Percentiles rank a stretch among this genome's conserved stretches.
These are phyloP conservation scores for Xylariaceae sp. DNA, from an alignment of 2,329 filamentous ascomycete genomes.

Conservation along the genomic window DNA sequence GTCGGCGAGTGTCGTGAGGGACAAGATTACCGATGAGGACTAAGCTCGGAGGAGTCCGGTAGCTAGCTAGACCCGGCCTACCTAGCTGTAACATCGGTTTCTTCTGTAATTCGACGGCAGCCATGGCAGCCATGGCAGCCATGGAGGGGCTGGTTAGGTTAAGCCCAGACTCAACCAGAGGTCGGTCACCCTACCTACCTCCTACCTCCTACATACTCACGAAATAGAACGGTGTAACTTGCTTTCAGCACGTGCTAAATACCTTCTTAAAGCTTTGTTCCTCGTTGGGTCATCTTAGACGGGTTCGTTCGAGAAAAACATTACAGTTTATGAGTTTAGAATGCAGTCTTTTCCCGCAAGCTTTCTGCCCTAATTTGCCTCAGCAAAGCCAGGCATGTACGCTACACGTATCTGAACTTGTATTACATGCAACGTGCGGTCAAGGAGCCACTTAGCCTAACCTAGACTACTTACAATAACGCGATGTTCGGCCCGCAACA, in stretches of 20 bases:
- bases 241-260: too few relatives aligned
- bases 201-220: too few relatives aligned
- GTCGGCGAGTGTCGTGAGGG: conserved; percentile 29
- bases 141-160: too few relatives aligned
- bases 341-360: conserved; percentile 4
- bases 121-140: too few relatives aligned
- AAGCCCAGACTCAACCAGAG: too few relatives aligned
- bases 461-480: conserved; percentile 1
- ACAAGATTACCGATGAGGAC: conserved; percentile 32
- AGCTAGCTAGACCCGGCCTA: neutral
- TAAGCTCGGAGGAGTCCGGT: conserved; percentile 9
- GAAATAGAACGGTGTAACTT: too few relatives aligned
- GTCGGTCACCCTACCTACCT: too few relatives aligned
- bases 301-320: neutral
- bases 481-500: conserved; percentile 7
- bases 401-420: conserved; percentile 10
- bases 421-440: conserved; percentile 14
- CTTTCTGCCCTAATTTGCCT: conserved; percentile 8
- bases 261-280: neutral
- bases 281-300: neutral
- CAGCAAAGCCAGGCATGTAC: conserved; percentile 6
- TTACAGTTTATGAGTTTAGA: neutral
- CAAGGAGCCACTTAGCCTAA: conserved; percentile 16
- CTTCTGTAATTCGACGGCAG: too few relatives aligned
- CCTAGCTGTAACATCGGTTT: neutral